Conservation (phyloP, 2,329 filamentous ascomycete genomes). For the Fusarium sp. region DNA sequence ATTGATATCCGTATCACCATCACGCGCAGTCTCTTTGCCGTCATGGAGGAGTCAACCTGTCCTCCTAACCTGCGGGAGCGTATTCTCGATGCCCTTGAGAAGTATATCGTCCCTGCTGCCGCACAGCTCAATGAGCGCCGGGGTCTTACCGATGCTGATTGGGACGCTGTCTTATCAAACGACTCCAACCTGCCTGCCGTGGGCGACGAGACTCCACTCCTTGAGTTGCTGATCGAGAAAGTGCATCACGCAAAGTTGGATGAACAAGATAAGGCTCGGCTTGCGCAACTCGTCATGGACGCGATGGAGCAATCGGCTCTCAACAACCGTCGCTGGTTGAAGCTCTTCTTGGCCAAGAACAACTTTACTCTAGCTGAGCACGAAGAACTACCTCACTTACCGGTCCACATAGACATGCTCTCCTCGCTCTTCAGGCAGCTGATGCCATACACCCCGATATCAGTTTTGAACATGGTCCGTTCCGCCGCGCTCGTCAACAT, state of each 20-base stretch:
- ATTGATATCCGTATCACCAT: constrained; percentile 53
- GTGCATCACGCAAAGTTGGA: neutral
- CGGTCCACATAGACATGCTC: constrained; percentile 36
- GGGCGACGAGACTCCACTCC: constrained; percentile 20
- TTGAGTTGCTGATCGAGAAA: constrained; percentile 19
- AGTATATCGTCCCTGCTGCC: constrained; percentile 48
- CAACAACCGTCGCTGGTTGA: constrained; percentile 53
- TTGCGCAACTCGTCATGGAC: constrained; percentile 46
- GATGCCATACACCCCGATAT: constrained; percentile 31
- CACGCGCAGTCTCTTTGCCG: constrained; percentile 49
- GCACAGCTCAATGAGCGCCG: constrained; percentile 52
- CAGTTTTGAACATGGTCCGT: constrained; percentile 38
- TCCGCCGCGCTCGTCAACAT: constrained; percentile 44
- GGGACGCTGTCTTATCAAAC: constrained; percentile 32
- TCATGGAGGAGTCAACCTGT: constrained; percentile 36
- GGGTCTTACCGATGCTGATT: constrained; percentile 49
- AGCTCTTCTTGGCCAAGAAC: constrained; percentile 52
- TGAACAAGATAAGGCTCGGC: constrained; percentile 17
- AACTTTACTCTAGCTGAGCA: constrained; percentile 39
- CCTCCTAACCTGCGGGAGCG: constrained; percentile 20
- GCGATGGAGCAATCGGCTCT: constrained; percentile 48
- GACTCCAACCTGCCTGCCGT: constrained; percentile 21
- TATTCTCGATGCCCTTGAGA: constrained; percentile 49
- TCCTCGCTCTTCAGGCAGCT: constrained; percentile 26
- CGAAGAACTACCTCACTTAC: constrained; percentile 46